These are phyloP conservation scores for Vicia faba DNA, from an alignment of 306 rosid genomes.

Conservation along the genomic window DNA sequence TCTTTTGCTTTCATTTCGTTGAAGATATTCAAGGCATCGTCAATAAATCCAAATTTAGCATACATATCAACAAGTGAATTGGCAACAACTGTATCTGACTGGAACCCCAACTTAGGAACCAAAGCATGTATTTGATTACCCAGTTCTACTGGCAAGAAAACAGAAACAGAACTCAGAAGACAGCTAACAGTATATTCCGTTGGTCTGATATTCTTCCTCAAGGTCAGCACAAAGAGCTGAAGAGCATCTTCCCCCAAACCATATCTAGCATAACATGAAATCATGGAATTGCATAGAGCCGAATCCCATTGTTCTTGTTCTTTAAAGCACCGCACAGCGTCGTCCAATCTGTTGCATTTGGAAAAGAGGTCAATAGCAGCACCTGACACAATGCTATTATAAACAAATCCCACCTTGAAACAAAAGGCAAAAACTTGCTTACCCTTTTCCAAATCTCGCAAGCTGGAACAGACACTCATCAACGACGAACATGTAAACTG, in stretches of 20 bases:
- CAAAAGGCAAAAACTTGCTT: slow-evolving; percentile 68
- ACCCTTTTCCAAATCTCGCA: slow-evolving; percentile 76
- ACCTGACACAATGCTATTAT: slow-evolving; percentile 70
- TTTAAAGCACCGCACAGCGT: slow-evolving; percentile 58
- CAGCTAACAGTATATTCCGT: slow-evolving; percentile 68
- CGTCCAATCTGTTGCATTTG: slow-evolving; percentile 82
- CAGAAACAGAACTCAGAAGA: slow-evolving; percentile 60
- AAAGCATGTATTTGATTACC: slow-evolving; percentile 72
- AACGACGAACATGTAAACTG: slow-evolving; percentile 66
- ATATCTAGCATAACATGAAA: slow-evolving; percentile 68
- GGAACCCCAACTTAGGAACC: slow-evolving; percentile 64
- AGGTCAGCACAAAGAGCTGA: slow-evolving; percentile 55
- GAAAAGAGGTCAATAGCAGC: slow-evolving; percentile 86
- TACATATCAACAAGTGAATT: slow-evolving; percentile 74
- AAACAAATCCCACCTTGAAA: slow-evolving; percentile 72
- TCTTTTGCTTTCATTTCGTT: slow-evolving; percentile 52
- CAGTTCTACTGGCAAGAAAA: slow-evolving; percentile 52
- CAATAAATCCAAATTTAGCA: slow-evolving; percentile 64
- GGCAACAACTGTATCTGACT: slow-evolving; percentile 62
- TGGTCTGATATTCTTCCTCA: slow-evolving; percentile 72
- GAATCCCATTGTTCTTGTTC: slow-evolving; percentile 61
- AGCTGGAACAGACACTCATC: slow-evolving; percentile 61
- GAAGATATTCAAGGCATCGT: slow-evolving; percentile 60
- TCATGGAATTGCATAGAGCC: slow-evolving; percentile 70
- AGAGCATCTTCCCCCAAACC: slow-evolving; percentile 57